Evolutionary conservation across 768 basidiomycete genomes (phyloP).

Genomic region (Cystofilobasidium macerans): DNA sequence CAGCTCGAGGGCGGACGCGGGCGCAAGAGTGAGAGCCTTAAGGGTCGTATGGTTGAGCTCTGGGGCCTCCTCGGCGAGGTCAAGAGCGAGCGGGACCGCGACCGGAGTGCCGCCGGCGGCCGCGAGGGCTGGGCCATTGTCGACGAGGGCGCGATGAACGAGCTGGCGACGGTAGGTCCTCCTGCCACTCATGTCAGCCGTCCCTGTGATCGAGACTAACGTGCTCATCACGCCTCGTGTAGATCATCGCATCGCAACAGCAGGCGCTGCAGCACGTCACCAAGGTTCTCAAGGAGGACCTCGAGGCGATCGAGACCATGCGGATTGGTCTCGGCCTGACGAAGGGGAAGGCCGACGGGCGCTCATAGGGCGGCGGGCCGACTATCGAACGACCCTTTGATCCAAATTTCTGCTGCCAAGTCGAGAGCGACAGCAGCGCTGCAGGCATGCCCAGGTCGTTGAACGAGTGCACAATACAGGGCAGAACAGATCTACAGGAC

Average conservation of each 20-base stretch:
- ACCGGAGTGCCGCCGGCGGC: slow-evolving; percentile 16
- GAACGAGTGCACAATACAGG: too few relatives aligned
- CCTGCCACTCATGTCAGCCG: not conserved
- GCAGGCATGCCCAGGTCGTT: too few relatives aligned
- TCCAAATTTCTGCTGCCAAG: too few relatives aligned
- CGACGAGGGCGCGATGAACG: slow-evolving; percentile 29
- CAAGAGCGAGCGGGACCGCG: slow-evolving; percentile 27
- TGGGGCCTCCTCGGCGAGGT: slow-evolving; percentile 36
- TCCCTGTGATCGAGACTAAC: too few relatives aligned
- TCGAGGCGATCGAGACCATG: slow-evolving; percentile 22
- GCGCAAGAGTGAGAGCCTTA: slow-evolving; percentile 26
- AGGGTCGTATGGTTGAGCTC: slow-evolving; percentile 35
- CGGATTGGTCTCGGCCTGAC: slow-evolving; percentile 2
- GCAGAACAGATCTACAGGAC: not conserved
- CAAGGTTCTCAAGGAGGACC: slow-evolving; percentile 24
- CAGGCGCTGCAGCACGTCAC: slow-evolving; percentile 22
- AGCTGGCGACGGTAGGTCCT: slow-evolving; percentile 31
- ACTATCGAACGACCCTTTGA: not conserved
- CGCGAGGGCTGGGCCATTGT: slow-evolving; percentile 30
- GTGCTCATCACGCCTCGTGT: not conserved
- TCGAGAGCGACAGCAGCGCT: too few relatives aligned
- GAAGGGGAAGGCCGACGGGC: not conserved
- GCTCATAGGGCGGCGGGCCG: not conserved
- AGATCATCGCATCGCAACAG: slow-evolving; percentile 26
- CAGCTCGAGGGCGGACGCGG: slow-evolving; percentile 33